Base-by-base conservation (phyloP, 345 rosid genomes). In the Citrus mangshanensis region DNA sequence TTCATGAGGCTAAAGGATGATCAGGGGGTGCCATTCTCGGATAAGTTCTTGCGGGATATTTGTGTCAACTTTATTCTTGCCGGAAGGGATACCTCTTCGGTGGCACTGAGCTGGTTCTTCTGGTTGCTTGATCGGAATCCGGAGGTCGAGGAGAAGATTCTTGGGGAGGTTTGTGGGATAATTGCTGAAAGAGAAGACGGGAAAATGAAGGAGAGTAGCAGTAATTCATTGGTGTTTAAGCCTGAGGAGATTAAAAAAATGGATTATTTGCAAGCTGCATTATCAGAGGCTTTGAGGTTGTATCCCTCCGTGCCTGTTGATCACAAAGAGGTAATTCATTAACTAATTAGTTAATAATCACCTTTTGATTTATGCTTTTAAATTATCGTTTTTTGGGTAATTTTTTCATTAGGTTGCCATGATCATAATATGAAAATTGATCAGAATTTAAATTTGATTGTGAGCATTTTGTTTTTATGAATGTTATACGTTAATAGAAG, bases 291-390 rank as follows among this genome's bases (percentile, higher is more conserved):
- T 81, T 88, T 96, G 58, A 88, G 99, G 80, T 67, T 96, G 82
- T 94, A 94, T 81, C 99, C 99, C 85, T 96, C 99, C 0, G 99
- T 96, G 24, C 99, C 99, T 0, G 87, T 94, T 10, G 99, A 96
- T 82, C 98, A 91, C 87, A 96, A 96, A 78, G 98, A 96, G 98
- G 99, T 96, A 87, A 89, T 34, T 2, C 62, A 65, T 46, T 46
- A 13, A 12, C 51, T 46, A 46, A 10, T 67, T 67, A 70, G 22
- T 40, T 1, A 62, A 65, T 67, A 62, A 60, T 67, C 62, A 64
- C 25, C 24, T 76, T 24, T 73, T 35, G 9, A 58, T 35, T 16
- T 54, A 18, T 54, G 16, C 3, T 13, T 13, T 13, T 46, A 10
- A 0, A 46, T 46, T 46, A 46, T 46, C 14, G 1, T 46, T 46